Conservation (phyloP, 345 rosid species). For the Toxicodendron radicans region DNA sequence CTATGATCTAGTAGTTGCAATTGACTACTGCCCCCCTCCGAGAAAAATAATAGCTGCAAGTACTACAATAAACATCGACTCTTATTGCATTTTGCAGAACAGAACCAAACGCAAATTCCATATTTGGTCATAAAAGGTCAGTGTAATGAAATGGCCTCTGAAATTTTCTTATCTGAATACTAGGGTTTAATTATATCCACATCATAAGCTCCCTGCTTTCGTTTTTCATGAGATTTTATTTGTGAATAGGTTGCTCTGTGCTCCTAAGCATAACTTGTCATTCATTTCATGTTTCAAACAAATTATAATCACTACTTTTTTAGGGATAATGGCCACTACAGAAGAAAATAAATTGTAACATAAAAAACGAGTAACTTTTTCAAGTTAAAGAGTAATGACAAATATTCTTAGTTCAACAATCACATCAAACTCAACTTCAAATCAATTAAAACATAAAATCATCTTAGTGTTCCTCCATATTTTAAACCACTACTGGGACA, state of each 20-base stretch:
- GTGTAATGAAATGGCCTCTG: too few relatives aligned
- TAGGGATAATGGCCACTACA: background rate
- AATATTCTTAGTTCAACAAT: constrained; percentile 8
- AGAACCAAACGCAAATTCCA: too few relatives aligned
- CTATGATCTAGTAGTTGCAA: background rate
- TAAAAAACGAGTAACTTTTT: background rate
- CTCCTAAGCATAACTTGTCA: background rate
- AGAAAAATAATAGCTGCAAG: too few relatives aligned
- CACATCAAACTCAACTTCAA: background rate
- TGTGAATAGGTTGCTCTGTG: too few relatives aligned
- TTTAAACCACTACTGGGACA: background rate
- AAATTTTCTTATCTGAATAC: too few relatives aligned
- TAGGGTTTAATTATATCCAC: too few relatives aligned
- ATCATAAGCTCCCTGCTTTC: too few relatives aligned
- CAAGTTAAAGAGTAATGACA: background rate
- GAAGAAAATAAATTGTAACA: background rate
- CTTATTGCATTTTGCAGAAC: too few relatives aligned
- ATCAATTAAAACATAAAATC: background rate
- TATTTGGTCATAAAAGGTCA: background rate
- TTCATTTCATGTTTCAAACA: background rate
- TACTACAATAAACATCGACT: too few relatives aligned
- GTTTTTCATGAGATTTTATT: too few relatives aligned
- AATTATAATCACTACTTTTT: background rate
- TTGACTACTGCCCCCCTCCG: too few relatives aligned
- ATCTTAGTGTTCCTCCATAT: background rate